These are phyloP conservation scores for Corinectria fuckeliana DNA, from an alignment of 2,329 filamentous ascomycete genomes.

Conservation along the genomic window DNA sequence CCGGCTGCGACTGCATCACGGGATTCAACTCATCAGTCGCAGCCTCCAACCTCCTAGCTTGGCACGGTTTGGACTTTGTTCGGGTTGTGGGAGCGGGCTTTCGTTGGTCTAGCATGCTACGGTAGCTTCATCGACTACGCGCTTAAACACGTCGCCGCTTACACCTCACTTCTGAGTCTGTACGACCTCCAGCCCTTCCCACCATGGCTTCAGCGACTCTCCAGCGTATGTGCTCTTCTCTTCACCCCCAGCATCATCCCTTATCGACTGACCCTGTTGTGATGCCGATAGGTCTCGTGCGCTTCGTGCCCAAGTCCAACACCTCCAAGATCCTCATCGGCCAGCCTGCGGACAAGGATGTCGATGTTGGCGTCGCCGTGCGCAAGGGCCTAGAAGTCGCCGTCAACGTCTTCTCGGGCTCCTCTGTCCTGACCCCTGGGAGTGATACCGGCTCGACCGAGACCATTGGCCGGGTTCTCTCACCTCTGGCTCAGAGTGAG, in stretches of 20 bases:
- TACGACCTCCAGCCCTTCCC: neutral
- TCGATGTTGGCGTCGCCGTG: conserved; percentile 65
- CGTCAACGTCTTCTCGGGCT: conserved; percentile 63
- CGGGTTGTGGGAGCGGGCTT: neutral
- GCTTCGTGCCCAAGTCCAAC: conserved; percentile 61
- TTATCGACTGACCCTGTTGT: neutral
- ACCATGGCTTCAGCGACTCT: conserved; percentile 32
- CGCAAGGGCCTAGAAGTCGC: conserved; percentile 62
- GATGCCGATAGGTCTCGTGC: conserved; percentile 58
- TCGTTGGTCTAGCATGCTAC: neutral
- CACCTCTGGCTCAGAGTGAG: conserved; percentile 44
- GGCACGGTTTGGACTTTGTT: neutral
- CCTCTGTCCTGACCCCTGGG: conserved; percentile 63
- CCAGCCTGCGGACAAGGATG: conserved; percentile 56
- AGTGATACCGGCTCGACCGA: conserved; percentile 54
- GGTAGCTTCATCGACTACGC: neutral
- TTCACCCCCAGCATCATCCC: neutral
- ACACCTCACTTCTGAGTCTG: neutral
- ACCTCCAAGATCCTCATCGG: conserved; percentile 59
- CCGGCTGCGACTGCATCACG: neutral
- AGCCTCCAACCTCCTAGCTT: neutral
- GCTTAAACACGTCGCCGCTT: neutral
- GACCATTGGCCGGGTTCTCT: conserved; percentile 56
- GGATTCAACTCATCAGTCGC: neutral
- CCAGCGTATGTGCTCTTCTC: conserved; percentile 22